Evolutionary conservation across 75 land plant species (phyloP).

Genomic region (Cryptomeria japonica): DNA sequence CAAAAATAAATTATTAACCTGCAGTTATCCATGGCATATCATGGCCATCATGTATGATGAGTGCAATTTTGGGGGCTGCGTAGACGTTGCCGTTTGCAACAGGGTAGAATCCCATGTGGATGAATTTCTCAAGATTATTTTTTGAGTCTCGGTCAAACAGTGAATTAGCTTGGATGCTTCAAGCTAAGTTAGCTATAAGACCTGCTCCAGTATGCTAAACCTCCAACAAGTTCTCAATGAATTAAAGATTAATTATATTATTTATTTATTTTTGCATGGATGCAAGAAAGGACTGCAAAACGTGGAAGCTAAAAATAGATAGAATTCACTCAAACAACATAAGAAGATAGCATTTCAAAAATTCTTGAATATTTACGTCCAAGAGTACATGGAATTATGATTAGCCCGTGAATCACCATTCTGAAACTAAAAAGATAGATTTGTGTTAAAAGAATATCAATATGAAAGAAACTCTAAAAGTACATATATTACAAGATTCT

Average conservation of each 20-base stretch:
- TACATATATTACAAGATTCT: slow-evolving; percentile 6
- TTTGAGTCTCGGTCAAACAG: not conserved
- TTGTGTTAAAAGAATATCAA: not conserved
- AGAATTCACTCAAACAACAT: not conserved
- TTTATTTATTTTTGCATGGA: not conserved
- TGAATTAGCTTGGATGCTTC: not conserved
- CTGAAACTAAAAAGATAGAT: not conserved
- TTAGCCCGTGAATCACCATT: not conserved
- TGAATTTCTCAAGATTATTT: not conserved
- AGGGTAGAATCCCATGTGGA: not conserved
- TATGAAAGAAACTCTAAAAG: not conserved
- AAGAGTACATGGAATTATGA: not conserved
- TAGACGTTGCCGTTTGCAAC: too few relatives aligned
- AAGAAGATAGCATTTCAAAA: not conserved
- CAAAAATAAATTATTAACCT: too few relatives aligned
- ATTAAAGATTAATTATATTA: too few relatives aligned
- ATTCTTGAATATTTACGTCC: not conserved
- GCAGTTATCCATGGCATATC: too few relatives aligned
- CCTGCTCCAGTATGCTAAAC: not conserved
- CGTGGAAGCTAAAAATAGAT: not conserved
- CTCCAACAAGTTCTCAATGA: not conserved
- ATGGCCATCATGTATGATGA: too few relatives aligned
- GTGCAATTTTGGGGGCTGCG: too few relatives aligned
- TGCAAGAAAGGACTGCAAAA: not conserved
- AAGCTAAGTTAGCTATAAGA: not conserved